These are phyloP conservation scores for Inga oerstediana DNA, from an alignment of 306 rosid species.

Conservation along the genomic window DNA sequence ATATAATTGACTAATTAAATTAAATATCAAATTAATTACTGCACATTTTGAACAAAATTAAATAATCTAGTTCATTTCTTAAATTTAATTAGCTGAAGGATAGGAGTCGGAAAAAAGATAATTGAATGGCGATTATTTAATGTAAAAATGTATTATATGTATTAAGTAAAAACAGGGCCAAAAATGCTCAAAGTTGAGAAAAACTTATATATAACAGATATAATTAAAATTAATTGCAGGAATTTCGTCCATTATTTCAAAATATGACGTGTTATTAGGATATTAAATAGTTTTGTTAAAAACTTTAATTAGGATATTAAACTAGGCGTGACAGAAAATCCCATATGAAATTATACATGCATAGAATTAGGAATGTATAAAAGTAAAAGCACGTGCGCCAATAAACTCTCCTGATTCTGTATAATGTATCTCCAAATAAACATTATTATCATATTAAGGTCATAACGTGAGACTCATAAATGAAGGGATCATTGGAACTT, in stretches of 20 bases:
- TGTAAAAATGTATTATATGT: neutral
- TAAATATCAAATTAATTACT: neutral
- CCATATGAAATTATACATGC: neutral
- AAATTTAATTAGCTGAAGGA: neutral
- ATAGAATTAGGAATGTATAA: neutral
- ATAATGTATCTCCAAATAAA: neutral
- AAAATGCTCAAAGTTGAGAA: neutral
- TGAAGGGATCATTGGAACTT: neutral
- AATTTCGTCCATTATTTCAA: neutral
- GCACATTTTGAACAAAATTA: neutral
- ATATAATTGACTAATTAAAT: neutral
- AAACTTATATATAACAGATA: neutral
- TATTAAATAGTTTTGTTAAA: neutral
- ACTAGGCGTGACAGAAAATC: neutral
- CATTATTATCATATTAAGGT: neutral
- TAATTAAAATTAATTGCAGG: neutral
- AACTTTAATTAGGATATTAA: neutral
- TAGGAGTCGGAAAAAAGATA: neutral
- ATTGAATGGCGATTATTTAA: neutral
- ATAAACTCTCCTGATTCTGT: neutral
- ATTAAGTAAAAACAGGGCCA: neutral
- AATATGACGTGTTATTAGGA: neutral
- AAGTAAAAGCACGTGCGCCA: neutral
- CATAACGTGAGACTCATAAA: neutral
- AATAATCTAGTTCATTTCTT: neutral